Evolutionary conservation across 305 asterid genomes (phyloP).

Genomic region (Fraxinus dipetala): DNA sequence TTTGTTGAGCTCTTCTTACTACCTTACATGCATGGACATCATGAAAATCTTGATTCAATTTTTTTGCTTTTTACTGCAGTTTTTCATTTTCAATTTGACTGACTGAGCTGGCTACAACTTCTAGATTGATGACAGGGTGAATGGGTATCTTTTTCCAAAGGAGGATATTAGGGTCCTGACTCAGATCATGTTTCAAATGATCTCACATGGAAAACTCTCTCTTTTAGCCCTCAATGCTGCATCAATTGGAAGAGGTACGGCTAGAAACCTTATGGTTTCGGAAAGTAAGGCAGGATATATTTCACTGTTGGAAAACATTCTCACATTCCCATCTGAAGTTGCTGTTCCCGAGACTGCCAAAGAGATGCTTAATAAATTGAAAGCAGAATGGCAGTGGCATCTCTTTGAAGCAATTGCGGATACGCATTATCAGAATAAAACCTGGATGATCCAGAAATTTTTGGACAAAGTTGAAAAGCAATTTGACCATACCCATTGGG

Average conservation of each 20-base stretch:
- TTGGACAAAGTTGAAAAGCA: slow-evolving; percentile 54
- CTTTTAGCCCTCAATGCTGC: slow-evolving; percentile 59
- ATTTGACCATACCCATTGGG: slow-evolving; percentile 47
- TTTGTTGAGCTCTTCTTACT: background rate
- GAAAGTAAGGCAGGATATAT: slow-evolving; percentile 80
- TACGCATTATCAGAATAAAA: slow-evolving; percentile 30
- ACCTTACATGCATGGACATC: background rate
- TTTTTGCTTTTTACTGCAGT: background rate
- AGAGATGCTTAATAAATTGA: slow-evolving; percentile 43
- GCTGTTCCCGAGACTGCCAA: slow-evolving; percentile 42
- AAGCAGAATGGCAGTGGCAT: slow-evolving; percentile 70
- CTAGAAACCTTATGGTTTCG: slow-evolving; percentile 68
- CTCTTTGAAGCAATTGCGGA: slow-evolving; percentile 44
- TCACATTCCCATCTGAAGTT: slow-evolving; percentile 77
- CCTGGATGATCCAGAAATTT: slow-evolving; percentile 17
- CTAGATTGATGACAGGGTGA: slow-evolving; percentile 73
- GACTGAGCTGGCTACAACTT: slow-evolving; percentile 23
- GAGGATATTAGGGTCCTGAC: slow-evolving; percentile 43
- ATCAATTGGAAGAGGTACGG: slow-evolving; percentile 50
- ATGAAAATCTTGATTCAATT: background rate
- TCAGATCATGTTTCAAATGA: slow-evolving; percentile 51
- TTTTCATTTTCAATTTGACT: slow-evolving; percentile 30
- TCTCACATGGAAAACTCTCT: slow-evolving; percentile 74
- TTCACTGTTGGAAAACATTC: slow-evolving; percentile 61
- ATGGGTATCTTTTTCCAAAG: slow-evolving; percentile 76